Evolutionary conservation across 1,284 basidiomycete genomes (phyloP), one percentile per base, ranked within the genome.

Genomic region (Boletus semigastroideus): DNA sequence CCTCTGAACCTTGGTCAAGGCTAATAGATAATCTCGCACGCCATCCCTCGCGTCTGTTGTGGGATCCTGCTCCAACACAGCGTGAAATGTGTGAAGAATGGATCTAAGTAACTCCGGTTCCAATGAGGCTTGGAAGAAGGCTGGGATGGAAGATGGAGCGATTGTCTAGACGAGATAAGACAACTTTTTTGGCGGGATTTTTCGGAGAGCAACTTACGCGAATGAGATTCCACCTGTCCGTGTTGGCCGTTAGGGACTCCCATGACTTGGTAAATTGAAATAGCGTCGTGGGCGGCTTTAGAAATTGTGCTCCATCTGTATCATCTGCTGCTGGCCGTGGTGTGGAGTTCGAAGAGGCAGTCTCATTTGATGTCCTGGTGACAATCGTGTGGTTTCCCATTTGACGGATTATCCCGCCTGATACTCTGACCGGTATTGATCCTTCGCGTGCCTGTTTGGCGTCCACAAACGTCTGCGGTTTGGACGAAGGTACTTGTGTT

Each of bases 51-150:
- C 60, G 28, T 56, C 56, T 22, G 20, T 46, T 51, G 51, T 50
- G 14, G 38, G 47, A 55, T 55, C 57, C 43, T 52, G 49, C 17
- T 61, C 56, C 42, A 83, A 63, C 0, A 76, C 65, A 0, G 62
- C 59, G 14, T 64, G 64, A 51, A 87, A 78, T 7, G 75, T 77
- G 36, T 74, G 67, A 13, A 89, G 67, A 20, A 90, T 74, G 2
- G 79, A 77, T 4, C 73, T 73, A 9, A 91, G 75, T 16, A 86
- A 61, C 1, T 74, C 63, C 0, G 88, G 78, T 42, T 88, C 87
- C 27, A 91, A 73, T 0, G 86, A 86, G 0, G 73, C 79, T 59
- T 85, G 78, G 67, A 86, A 87, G 40, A 90, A 66, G 0, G 72
- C 55, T 0, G 84, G 83, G 12, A 89, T 65, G n/a, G 72, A 68